Evolutionary conservation across 345 rosid genomes (phyloP).

Genomic region (Clausena lansium): DNA sequence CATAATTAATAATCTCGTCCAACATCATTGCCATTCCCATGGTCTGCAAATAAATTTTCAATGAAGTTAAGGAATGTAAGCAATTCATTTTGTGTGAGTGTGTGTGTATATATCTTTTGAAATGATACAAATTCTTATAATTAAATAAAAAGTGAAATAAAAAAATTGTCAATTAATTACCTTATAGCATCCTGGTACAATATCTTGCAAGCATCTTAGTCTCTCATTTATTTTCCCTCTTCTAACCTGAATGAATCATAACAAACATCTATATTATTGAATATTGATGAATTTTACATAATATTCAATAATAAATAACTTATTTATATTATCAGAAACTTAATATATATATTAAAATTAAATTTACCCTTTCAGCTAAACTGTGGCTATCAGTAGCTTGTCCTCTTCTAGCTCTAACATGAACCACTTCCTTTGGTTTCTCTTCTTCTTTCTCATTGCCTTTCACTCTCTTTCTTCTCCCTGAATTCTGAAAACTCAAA

Average conservation of each 20-base stretch:
- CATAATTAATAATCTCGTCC: conserved; percentile 81
- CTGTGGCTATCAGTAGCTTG: conserved; percentile 96
- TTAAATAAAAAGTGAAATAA: neutral
- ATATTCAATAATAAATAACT: too few relatives aligned
- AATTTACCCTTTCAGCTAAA: conserved; percentile 80
- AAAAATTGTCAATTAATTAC: conserved; percentile 22
- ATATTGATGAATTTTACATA: neutral
- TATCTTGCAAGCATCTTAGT: conserved; percentile 63
- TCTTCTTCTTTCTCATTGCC: conserved; percentile 37
- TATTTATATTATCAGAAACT: neutral
- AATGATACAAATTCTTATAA: too few relatives aligned
- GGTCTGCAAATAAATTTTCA: conserved; percentile 41
- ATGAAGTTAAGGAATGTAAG: neutral
- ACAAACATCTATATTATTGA: neutral
- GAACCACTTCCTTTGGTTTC: conserved; percentile 68
- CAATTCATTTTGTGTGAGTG: neutral
- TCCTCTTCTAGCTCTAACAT: conserved; percentile 93
- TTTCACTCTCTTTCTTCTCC: conserved; percentile 53
- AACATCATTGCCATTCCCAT: conserved; percentile 92
- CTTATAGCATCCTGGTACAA: conserved; percentile 90
- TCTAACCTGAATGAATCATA: conserved; percentile 52
- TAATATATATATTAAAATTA: conserved; percentile 15
- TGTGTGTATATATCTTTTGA: too few relatives aligned
- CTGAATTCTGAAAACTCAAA: conserved; percentile 28
- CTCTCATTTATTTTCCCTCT: conserved; percentile 84